phyloP scores from a whole-genome alignment of 768 basidiomycete genomes.

The Strobilomyces dryophilus region DNA sequence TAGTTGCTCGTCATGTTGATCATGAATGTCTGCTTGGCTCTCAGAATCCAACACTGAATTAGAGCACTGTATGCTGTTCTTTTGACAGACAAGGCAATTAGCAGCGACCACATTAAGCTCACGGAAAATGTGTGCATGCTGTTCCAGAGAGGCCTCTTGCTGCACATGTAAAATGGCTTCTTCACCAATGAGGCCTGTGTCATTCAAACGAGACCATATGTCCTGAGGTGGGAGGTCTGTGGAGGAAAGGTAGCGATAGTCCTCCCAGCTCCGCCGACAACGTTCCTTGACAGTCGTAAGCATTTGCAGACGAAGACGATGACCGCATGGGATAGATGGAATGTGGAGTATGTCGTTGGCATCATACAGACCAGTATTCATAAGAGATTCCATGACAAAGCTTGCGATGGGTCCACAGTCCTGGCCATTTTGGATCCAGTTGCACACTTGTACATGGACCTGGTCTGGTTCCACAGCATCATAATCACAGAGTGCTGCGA shows the following conservation, averaged over 20 bases:
- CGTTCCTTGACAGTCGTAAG: not conserved
- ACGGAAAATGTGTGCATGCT: not conserved
- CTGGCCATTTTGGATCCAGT: not conserved
- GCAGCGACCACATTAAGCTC: not conserved
- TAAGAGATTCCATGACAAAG: constrained; percentile 1
- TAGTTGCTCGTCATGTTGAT: no score
- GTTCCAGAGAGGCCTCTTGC: not conserved
- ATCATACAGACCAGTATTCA: not conserved
- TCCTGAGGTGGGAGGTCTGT: not conserved
- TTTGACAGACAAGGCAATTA: not conserved
- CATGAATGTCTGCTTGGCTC: no score
- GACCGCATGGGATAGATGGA: not conserved
- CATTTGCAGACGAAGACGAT: not conserved
- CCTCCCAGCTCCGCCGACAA: constrained; percentile 1
- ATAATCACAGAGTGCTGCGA: not conserved
- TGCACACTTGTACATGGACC: not conserved
- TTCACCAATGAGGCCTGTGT: not conserved
- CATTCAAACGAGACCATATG: constrained; percentile 1
- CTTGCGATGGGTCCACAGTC: constrained; percentile 7
- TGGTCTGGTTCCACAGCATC: not conserved
- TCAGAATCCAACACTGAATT: not conserved
- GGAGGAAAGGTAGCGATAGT: constrained; percentile 1
- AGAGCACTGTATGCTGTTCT: not conserved
- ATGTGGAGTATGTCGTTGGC: not conserved
- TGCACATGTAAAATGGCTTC: not conserved